These are phyloP conservation scores for Talaromyces sp. DNA, from an alignment of 2,329 filamentous ascomycete genomes.

Conservation along the genomic window DNA sequence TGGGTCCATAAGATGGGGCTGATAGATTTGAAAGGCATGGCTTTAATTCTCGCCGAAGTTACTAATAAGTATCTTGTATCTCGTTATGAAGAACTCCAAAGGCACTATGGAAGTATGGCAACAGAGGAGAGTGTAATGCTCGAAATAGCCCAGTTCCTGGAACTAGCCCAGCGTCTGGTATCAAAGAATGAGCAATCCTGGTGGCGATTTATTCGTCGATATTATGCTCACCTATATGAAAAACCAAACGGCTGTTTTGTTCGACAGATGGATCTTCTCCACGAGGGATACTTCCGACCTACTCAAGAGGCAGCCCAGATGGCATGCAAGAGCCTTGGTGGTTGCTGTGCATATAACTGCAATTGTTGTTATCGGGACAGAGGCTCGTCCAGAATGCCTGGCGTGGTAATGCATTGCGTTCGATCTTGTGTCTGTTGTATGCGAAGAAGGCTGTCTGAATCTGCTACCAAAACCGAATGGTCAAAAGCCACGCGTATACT, in stretches of 20 bases:
- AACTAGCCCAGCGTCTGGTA: too few relatives aligned
- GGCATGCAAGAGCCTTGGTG: neutral
- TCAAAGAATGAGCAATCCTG: neutral
- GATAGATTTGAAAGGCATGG: too few relatives aligned
- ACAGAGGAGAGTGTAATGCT: neutral
- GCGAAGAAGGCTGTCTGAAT: too few relatives aligned
- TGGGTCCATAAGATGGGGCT: too few relatives aligned
- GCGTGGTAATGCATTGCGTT: conserved; percentile 2
- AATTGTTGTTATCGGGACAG: neutral
- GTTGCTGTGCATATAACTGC: conserved; percentile 2
- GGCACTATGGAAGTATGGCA: neutral
- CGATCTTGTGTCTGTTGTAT: neutral
- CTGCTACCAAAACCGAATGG: too few relatives aligned
- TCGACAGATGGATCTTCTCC: neutral
- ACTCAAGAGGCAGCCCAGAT: neutral
- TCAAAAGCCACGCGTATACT: too few relatives aligned
- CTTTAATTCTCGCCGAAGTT: too few relatives aligned
- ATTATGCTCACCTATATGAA: neutral
- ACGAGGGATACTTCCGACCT: neutral
- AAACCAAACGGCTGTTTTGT: neutral
- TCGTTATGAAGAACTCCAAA: too few relatives aligned
- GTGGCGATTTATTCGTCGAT: neutral
- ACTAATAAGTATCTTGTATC: too few relatives aligned
- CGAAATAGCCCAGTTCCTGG: neutral
- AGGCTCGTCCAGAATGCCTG: neutral